Evolutionary conservation across 2,329 filamentous ascomycete genomes (phyloP).

Genomic region (Dothideomycetes sp.): DNA sequence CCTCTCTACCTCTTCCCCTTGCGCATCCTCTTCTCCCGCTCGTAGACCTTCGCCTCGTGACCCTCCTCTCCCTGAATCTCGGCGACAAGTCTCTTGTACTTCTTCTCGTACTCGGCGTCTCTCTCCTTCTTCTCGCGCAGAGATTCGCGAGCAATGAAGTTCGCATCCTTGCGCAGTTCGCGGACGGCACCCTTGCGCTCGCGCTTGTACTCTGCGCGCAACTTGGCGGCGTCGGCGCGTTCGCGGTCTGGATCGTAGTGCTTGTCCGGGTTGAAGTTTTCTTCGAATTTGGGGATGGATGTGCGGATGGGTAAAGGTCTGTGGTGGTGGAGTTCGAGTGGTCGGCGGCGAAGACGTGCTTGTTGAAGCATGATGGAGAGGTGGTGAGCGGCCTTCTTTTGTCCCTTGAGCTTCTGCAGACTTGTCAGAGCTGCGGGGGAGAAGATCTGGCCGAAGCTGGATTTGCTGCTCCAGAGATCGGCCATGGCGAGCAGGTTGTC

Average conservation of each 20-base stretch:
- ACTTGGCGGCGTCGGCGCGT: conserved; percentile 72
- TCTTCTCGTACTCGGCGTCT: conserved; percentile 91
- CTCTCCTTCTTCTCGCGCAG: conserved; percentile 85
- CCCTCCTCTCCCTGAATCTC: conserved; percentile 96
- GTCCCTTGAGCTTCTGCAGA: conserved; percentile 23
- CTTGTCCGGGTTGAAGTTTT: conserved; percentile 84
- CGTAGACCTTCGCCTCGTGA: conserved; percentile 76
- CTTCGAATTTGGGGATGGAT: conserved; percentile 89
- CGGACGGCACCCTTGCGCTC: conserved; percentile 92
- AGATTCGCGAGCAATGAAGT: conserved; percentile 85
- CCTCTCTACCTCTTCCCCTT: conserved; percentile 47
- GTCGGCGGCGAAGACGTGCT: conserved; percentile 59
- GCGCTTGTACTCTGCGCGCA: conserved; percentile 85
- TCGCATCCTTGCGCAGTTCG: conserved; percentile 89
- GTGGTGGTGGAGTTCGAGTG: conserved; percentile 83
- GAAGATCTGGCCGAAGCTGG: conserved; percentile 73
- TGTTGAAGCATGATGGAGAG: conserved; percentile 53
- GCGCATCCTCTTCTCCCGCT: conserved; percentile 69
- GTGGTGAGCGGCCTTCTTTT: conserved; percentile 47
- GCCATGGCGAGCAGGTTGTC: conserved; percentile 59
- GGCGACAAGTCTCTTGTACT: conserved; percentile 82
- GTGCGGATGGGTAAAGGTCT: conserved; percentile 78
- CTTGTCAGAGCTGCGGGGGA: conserved; percentile 41
- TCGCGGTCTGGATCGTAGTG: conserved; percentile 96
- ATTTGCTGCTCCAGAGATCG: conserved; percentile 63